Percentiles rank a stretch among this genome's conserved stretches.
These are phyloP conservation scores for Sugiyamaella xylanicola DNA, from an alignment of 1,139 yeast species.

Conservation along the genomic window DNA sequence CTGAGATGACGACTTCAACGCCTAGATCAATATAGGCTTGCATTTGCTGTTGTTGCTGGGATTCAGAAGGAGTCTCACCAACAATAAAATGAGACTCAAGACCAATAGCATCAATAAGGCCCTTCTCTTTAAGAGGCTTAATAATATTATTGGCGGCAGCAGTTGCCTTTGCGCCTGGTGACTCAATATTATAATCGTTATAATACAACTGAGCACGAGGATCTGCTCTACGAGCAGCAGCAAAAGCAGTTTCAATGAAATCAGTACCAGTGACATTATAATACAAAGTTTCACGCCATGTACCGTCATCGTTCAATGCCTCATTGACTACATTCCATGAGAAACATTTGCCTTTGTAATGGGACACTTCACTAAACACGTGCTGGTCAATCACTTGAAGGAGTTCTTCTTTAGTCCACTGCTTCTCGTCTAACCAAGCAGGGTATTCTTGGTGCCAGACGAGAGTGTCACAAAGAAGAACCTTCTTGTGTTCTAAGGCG, in stretches of 20 bases:
- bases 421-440: conserved; percentile 18
- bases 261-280: conserved; percentile 24
- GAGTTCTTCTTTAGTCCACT: conserved; percentile 15
- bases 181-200: conserved; percentile 23
- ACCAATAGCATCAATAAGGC: conserved; percentile 22
- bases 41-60: conserved; percentile 15
- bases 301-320: conserved; percentile 23
- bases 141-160: conserved; percentile 19
- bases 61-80: conserved; percentile 18
- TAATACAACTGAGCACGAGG: conserved; percentile 23
- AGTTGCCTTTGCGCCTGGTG: conserved; percentile 21
- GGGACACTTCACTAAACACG: conserved; percentile 20
- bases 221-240: conserved; percentile 22
- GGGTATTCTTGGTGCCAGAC: conserved; percentile 22
- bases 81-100: conserved; percentile 21
- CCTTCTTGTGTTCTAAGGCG: conserved; percentile 14
- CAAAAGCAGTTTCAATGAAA: conserved; percentile 22
- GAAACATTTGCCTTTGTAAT: conserved; percentile 19
- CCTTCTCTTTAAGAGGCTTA: conserved; percentile 13
- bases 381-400: conserved; percentile 17
- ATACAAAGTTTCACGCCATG: conserved; percentile 21
- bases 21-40: conserved; percentile 17
- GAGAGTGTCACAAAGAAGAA: conserved; percentile 18
- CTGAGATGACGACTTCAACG: conserved; percentile 15
- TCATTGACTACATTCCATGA: conserved; percentile 25